Base-by-base conservation (phyloP, 345 rosid genomes). In the Syzygium grande region DNA sequence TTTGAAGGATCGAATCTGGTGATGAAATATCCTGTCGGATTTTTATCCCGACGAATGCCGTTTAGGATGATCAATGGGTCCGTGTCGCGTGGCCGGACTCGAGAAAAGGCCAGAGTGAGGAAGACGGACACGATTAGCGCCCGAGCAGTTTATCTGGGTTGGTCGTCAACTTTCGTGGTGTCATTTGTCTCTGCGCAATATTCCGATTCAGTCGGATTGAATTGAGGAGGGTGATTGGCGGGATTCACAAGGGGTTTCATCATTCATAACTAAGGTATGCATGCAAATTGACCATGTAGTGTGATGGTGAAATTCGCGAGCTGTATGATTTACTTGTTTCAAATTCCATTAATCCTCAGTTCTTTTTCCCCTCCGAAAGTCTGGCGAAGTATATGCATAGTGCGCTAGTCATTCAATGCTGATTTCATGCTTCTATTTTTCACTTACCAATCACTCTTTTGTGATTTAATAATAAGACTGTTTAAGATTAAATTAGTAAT, bases 61-160 rank as follows among this genome's bases (percentile, higher is more conserved):
- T 68, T 34, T 68, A 1, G 0, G 23, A 30, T 10, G 11, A 30
- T 30, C 15, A 43, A 43, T 22, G 6, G 43, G 3, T 17, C 25
- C 25, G 2, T 3, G 3, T 17, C 0, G 7, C 5, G 46, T 9
- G 13, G 10, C 46, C 19, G 79, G 0, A 68, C 79, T 34, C 3
- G 9, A 2, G 30, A 27, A 59, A 59, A 59, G 46, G 34, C 79
- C 9, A 8, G 46, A 34, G 43, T 54, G 6, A 19, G 58, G 17
- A 54, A 21, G 58, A 54, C 3, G 21, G 10, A 54, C 4, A 17
- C 25, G 58, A 54, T 7, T 54, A 53, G 22, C 17, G 55, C 21
- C 22, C 55, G 22, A 53, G 22, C 55, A 19, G 4, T 54, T 23
- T 55, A 8, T 55, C 11, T 21, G 25, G 25, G 25, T 55, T 8